Evolutionary conservation across 768 basidiomycete genomes (phyloP), one percentile per base, ranked within the genome.

Genomic region (Baorangia bicolor): DNA sequence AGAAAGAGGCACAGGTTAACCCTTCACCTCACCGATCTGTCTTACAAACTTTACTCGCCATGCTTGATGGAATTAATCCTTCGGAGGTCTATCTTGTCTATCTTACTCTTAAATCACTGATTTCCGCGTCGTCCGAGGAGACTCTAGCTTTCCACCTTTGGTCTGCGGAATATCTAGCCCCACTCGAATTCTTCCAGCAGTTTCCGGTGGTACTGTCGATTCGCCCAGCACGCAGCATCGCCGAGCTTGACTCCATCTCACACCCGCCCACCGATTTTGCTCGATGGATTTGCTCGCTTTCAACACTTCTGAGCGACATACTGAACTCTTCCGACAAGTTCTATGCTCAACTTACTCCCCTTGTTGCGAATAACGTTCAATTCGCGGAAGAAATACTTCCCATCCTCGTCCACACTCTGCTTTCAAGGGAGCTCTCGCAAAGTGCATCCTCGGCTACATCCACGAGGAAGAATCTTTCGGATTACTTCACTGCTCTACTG

Each of bases 301-400:
- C 88, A 1, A 76, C 74, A 0, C 69, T 88, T 18, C 67, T 94
- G 30, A 78, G 79, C 53, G 82, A 86, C 45, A 68, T 81, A 20
- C 74, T 93, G n/a, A 77, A 83, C 16, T 61, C 62, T 8, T 67
- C 67, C 21, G 83, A 84, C 62, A 59, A 74, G 0, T 90, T 94
- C 69, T 97, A 86, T 63, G 82, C 80, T 9, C 87, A 88, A 47
- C 74, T 97, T 1, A 71, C 73, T 1, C 72, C 81, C 1, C 80
- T 94, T 25, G 69, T 95, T 21, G 67, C 74, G 39, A 72, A 75
- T 2, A 81, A 87, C 54, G 59, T 77, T 5, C 61, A 65, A 5
- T 87, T 94, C 55, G 85, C 91, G 0, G 80, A 84, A 55, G 74
- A 84, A 51, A 70, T 88, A 16, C 74, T 96, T 7, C 92, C 95